Conservation (phyloP, 208 protist species). For the Leishmania braziliensis region DNA sequence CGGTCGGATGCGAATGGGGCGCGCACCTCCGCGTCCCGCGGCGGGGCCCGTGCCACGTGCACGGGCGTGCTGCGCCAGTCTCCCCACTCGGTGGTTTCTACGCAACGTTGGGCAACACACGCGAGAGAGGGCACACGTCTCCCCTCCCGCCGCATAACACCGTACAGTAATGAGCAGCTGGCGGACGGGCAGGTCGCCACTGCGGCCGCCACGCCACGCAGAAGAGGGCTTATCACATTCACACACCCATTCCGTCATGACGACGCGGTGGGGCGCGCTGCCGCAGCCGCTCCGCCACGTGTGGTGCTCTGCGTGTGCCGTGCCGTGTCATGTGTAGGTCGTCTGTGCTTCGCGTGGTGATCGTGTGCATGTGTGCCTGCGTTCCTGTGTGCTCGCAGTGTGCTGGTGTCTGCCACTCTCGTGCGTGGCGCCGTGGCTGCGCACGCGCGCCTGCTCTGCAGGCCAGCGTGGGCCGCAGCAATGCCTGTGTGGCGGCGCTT, state of each 20-base stretch:
- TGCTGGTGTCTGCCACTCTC: background rate
- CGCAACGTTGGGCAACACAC: slow-evolving; percentile 31
- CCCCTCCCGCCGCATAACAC: slow-evolving; percentile 12
- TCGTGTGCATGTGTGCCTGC: slow-evolving; percentile 3
- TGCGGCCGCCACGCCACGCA: slow-evolving; percentile 33
- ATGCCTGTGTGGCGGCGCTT: slow-evolving; percentile 30
- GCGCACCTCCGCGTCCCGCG: slow-evolving; percentile 18
- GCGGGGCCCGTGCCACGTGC: slow-evolving; percentile 22
- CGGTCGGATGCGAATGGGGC: slow-evolving; percentile 13
- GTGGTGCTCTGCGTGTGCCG: slow-evolving; percentile 12
- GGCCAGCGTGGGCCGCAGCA: slow-evolving; percentile 28
- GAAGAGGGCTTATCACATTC: slow-evolving; percentile 26
- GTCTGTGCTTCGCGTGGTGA: slow-evolving; percentile 12
- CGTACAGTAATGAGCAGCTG: slow-evolving; percentile 34
- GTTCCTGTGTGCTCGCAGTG: slow-evolving; percentile 3
- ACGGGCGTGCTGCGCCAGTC: slow-evolving; percentile 26
- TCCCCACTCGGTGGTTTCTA: slow-evolving; percentile 29
- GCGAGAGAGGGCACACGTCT: background rate
- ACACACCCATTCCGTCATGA: slow-evolving; percentile 20
- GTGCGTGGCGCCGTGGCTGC: slow-evolving; percentile 28
- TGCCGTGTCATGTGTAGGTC: slow-evolving; percentile 6
- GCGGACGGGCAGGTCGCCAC: slow-evolving; percentile 26
- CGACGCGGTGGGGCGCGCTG: slow-evolving; percentile 35
- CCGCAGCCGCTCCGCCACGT: slow-evolving; percentile 25
- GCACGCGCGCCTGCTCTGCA: slow-evolving; percentile 13